Percentiles rank a stretch among this genome's conserved stretches.
Conservation (phyloP, 164 flowering plant species). For the Nymphaea thermarum region DNA sequence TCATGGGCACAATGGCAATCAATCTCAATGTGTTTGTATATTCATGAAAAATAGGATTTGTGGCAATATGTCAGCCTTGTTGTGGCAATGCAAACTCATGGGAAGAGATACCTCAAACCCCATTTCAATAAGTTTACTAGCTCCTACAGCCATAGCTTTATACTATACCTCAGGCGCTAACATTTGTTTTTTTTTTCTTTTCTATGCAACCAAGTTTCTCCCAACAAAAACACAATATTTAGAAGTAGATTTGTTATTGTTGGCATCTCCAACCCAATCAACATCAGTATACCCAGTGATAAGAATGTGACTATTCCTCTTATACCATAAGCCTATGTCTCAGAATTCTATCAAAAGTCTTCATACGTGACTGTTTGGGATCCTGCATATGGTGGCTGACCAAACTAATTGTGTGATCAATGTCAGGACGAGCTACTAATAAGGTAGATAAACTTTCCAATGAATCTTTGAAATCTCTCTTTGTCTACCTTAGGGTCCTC, state of each 20-base stretch:
- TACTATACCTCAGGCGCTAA: background rate
- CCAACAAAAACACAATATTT: conserved; percentile 1
- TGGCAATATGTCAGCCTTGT: background rate
- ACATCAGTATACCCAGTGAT: background rate
- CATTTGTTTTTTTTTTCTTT: conserved; percentile 4
- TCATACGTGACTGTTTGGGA: background rate
- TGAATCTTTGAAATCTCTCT: background rate
- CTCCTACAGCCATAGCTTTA: background rate
- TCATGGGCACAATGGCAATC: background rate
- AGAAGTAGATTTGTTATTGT: conserved; percentile 1
- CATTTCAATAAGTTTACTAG: background rate
- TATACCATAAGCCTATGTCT: background rate
- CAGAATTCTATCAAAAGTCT: background rate
- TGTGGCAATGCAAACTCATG: background rate
- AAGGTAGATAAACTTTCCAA: conserved; percentile 1
- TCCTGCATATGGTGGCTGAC: conserved; percentile 1
- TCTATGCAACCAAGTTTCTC: conserved; percentile 1
- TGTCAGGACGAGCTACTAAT: background rate
- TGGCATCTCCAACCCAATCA: background rate
- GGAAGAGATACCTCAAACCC: background rate
- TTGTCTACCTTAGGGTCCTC: background rate
- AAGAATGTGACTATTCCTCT: background rate
- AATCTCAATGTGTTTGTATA: background rate
- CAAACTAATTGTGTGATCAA: background rate
- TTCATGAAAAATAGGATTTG: background rate